Base-by-base conservation (phyloP, 495 filamentous ascomycete species). In the Cercophora samala region DNA sequence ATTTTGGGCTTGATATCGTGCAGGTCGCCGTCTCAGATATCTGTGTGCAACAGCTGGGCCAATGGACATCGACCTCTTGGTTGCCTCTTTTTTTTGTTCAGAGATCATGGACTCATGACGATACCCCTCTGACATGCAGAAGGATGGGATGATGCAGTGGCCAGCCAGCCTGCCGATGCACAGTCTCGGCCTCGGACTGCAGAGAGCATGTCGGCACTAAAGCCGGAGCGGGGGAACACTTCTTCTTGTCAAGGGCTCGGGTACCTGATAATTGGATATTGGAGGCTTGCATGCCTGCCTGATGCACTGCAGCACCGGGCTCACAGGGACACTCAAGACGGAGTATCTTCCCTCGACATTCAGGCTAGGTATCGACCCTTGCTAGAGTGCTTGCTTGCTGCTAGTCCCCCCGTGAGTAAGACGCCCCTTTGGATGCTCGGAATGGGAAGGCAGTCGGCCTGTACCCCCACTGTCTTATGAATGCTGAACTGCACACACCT, bases 21-120 rank as follows among this genome's bases (percentile, higher is more conserved):
- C 69, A 69, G 64, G 46, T 64, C 21, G 42, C 59, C 66, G 64
- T 66, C 64, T 68, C 64, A 68, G 66, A 64, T 67, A 66, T 58
- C 42, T n/a, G 46, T 64, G 59, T 37, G 17, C 52, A 21, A 54
- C 58, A 46, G 53, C 24, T 24, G 60, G 69, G 69, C 69, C 69
- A 71, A 69, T 69, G 69, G 25, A n/a, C n/a, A n/a, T n/a, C n/a
- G n/a, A n/a, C n/a, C n/a, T n/a, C n/a, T n/a, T n/a, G n/a, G n/a
- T n/a, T n/a, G n/a, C n/a, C n/a, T n/a, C n/a, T n/a, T n/a, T n/a
- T n/a, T n/a, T n/a, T n/a, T n/a, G n/a, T n/a, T n/a, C n/a, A n/a
- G n/a, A n/a, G n/a, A n/a, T n/a, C n/a, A n/a, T n/a, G n/a, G n/a
- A n/a, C 6, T 54, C 52, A 6, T 18, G 53, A 23, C 53, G n/a